Evolutionary conservation across 2,329 filamentous ascomycete genomes (phyloP).

Genomic region (Colletotrichum aenigma): DNA sequence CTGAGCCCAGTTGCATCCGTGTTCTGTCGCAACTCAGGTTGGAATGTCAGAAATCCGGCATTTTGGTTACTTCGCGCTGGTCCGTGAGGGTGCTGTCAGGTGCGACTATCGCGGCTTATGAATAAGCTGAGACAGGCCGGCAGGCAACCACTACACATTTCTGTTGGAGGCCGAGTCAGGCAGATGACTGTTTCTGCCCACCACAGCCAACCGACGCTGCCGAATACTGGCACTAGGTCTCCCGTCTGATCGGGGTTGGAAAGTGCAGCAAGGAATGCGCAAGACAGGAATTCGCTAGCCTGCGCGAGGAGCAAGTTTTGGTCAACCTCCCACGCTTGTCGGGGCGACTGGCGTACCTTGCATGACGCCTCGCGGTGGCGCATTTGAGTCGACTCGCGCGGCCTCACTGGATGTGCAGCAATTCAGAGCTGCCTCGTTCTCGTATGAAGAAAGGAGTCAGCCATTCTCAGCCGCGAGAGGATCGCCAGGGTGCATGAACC

Average conservation of each 20-base stretch:
- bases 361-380: conserved; percentile 26
- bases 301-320: conserved; percentile 6
- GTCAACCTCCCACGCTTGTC: neutral
- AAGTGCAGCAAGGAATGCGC: conserved; percentile 3
- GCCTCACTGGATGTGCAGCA: neutral
- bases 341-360: conserved; percentile 21
- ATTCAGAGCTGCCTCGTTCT: neutral
- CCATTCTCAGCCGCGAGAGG: neutral
- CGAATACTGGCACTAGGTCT: neutral
- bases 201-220: conserved; percentile 12
- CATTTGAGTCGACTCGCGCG: conserved; percentile 8
- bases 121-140: conserved; percentile 21
- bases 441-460: neutral
- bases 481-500: conserved; percentile 17
- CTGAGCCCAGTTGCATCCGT: neutral
- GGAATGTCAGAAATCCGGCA: conserved; percentile 1
- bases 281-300: conserved; percentile 7
- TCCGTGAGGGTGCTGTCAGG: conserved; percentile 14
- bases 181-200: conserved; percentile 17
- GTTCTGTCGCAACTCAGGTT: neutral
- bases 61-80: conserved; percentile 13
- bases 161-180: conserved; percentile 3
- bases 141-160: conserved; percentile 13
- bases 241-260: neutral
- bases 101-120: conserved; percentile 18